Percentiles rank a stretch among this genome's conserved stretches.
phyloP scores from a whole-genome alignment of 2,329 filamentous ascomycete genomes.

The Trichoderma koningii region DNA sequence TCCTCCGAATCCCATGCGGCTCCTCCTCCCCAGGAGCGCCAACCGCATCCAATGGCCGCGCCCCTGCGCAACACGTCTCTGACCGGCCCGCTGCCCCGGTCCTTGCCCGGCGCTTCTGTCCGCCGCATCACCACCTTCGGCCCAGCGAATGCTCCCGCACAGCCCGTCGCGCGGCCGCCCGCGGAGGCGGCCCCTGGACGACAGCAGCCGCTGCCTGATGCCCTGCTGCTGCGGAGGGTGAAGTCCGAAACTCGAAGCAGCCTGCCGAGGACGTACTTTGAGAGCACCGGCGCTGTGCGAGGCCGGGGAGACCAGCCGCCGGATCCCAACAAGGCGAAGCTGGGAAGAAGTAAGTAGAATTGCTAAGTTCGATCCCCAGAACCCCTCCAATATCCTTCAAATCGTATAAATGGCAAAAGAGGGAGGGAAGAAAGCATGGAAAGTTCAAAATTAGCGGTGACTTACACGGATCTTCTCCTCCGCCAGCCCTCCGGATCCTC shows the following conservation, averaged over 20 bases:
- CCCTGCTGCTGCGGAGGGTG: constrained; percentile 21
- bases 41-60: constrained; percentile 40
- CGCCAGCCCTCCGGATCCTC: constrained; percentile 62
- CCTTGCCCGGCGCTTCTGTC: constrained; percentile 31
- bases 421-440: not conserved
- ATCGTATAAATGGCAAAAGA: not conserved
- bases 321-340: constrained; percentile 62
- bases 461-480: not conserved
- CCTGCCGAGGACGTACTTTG: constrained; percentile 38
- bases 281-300: constrained; percentile 37
- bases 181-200: not conserved
- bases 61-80: constrained; percentile 36
- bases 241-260: constrained; percentile 14
- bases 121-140: constrained; percentile 38
- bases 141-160: constrained; percentile 38
- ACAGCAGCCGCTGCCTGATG: constrained; percentile 9
- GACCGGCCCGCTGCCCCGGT: constrained; percentile 27
- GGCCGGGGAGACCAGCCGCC: constrained; percentile 42
- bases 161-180: constrained; percentile 31
- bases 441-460: not conserved
- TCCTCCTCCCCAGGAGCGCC: constrained; percentile 25
- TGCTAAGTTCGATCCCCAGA: too few species aligned
- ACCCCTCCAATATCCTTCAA: too few species aligned
- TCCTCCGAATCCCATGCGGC: constrained; percentile 20
- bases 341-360: constrained; percentile 59